Conservation (phyloP, 345 rosid genomes). For the Populus deltoides region DNA sequence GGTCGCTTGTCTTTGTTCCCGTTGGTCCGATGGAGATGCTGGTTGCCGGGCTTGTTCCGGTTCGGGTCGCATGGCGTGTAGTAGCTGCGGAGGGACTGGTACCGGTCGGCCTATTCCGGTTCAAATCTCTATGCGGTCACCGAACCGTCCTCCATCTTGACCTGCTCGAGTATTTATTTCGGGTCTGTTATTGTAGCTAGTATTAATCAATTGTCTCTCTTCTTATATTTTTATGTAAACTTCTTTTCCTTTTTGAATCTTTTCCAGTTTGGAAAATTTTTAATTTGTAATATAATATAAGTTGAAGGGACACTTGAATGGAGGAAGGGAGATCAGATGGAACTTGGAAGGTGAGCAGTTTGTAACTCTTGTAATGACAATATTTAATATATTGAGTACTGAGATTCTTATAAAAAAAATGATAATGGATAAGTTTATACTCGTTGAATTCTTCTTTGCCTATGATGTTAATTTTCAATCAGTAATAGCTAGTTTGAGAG, state of each 20-base stretch:
- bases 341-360: constrained; percentile 8
- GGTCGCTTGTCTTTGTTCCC: constrained; percentile 65
- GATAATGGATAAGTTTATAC: not conserved
- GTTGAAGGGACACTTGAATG: constrained; percentile 2
- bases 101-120: constrained; percentile 84
- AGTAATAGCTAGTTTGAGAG: too few species aligned
- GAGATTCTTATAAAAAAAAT: constrained; percentile 12
- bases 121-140: constrained; percentile 57
- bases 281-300: constrained; percentile 1
- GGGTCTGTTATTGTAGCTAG: not conserved
- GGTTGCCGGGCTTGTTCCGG: constrained; percentile 91
- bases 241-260: not conserved
- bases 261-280: not conserved
- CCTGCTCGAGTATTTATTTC: not conserved
- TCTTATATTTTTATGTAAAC: not conserved
- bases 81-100: constrained; percentile 87
- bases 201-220: not conserved
- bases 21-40: constrained; percentile 91
- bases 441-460: not conserved
- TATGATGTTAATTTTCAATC: not conserved
- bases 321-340: not conserved
- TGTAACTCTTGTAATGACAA: not conserved
- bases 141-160: constrained; percentile 44
- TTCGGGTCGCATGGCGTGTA: constrained; percentile 76
- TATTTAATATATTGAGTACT: not conserved